Conservation (phyloP, 139 green algal genomes). For the Tetradesmus lagerheimii region DNA sequence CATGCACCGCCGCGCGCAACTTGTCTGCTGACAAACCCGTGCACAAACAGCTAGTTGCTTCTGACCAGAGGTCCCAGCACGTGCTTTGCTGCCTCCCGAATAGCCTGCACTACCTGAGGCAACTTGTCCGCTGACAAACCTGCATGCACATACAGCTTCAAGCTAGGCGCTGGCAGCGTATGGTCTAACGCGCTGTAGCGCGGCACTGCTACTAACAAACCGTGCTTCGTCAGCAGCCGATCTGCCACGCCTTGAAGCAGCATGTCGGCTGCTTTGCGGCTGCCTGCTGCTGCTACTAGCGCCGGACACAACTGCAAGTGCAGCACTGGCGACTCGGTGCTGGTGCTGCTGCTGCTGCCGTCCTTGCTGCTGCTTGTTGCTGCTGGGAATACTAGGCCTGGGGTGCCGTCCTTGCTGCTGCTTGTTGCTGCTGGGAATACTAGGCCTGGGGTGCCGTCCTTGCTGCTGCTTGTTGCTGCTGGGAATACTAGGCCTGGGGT, state of each 20-base stretch:
- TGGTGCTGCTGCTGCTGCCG: neutral
- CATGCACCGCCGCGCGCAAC: no score
- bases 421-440: neutral
- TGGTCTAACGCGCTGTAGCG: conserved; percentile 71
- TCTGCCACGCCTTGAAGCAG: conserved; percentile 41
- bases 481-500: neutral
- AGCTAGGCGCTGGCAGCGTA: conserved; percentile 48
- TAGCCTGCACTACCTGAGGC: conserved; percentile 52
- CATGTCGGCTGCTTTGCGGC: conserved; percentile 14
- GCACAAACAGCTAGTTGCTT: no score
- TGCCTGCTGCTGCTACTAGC: conserved; percentile 21
- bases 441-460: conserved; percentile 9
- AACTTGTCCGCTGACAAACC: conserved; percentile 64
- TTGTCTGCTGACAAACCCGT: no score
- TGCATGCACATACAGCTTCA: conserved; percentile 69
- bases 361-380: conserved; percentile 9
- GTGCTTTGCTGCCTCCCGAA: conserved; percentile 57
- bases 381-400: neutral
- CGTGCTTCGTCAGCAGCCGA: conserved; percentile 21
- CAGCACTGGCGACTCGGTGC: conserved; percentile 21
- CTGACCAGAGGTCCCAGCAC: conserved; percentile 43
- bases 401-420: conserved; percentile 9
- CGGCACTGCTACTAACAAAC: conserved; percentile 55
- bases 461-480: neutral
- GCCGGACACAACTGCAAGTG: conserved; percentile 12